Evolutionary conservation across 495 filamentous ascomycete genomes (phyloP).

Genomic region (Aspergillus panamensis): DNA sequence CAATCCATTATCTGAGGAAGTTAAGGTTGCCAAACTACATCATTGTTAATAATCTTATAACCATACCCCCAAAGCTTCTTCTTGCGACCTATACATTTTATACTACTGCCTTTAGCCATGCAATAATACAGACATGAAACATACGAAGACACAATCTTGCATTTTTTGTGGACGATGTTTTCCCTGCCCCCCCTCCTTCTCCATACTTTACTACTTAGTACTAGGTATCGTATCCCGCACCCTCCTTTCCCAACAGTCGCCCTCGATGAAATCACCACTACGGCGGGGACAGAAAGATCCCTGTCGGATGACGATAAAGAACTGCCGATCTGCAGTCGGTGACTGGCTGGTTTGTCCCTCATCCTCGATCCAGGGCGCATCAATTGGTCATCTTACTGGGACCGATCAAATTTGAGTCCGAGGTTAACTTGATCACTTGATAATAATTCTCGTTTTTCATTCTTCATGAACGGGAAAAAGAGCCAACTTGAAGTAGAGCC

Average conservation of each 20-base stretch:
- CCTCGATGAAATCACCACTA: conserved; percentile 1
- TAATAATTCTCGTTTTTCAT: neutral
- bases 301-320: conserved; percentile 20
- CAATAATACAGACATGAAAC: neutral
- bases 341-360: conserved; percentile 20
- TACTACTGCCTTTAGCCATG: no score
- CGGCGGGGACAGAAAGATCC: conserved; percentile 5
- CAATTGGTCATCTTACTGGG: conserved; percentile 3
- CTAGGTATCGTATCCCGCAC: neutral
- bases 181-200: neutral
- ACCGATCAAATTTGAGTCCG: neutral
- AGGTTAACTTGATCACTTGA: conserved; percentile 1
- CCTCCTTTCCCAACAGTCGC: neutral
- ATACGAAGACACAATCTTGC: neutral
- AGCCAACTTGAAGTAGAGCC: neutral
- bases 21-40: no score
- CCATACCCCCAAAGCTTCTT: no score
- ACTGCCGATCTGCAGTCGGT: conserved; percentile 28
- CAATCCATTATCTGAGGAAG: no score
- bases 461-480: neutral
- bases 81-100: no score
- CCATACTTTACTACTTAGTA: no score
- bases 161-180: neutral
- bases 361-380: conserved; percentile 1
- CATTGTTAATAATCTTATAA: no score